A percentile compares a stretch with the other conserved stretches of the same genome.
Evolutionary conservation across 371 early-diverging fungal species (phyloP).

Genomic region (Rhizopus delemar): DNA sequence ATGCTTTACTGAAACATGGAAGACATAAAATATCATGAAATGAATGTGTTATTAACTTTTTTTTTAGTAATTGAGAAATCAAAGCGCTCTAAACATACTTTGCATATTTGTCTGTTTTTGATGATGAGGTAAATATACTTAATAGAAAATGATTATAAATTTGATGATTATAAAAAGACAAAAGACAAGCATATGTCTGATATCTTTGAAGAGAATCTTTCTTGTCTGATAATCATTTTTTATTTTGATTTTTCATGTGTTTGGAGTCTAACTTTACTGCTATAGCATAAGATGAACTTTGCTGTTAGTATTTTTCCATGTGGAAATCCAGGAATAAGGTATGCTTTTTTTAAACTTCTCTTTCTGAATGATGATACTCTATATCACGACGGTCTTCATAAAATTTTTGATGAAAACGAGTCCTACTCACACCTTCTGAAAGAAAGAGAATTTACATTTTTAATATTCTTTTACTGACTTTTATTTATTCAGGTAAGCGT

Average conservation of each 20-base stretch:
- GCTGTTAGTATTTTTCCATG: background rate
- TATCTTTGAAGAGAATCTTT: slow-evolving; percentile 35
- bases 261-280: background rate
- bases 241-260: slow-evolving; percentile 3
- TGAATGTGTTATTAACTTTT: slow-evolving; percentile 1
- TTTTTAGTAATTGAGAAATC: background rate
- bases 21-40: background rate
- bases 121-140: background rate
- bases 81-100: background rate
- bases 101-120: background rate
- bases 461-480: background rate
- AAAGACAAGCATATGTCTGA: slow-evolving; percentile 76
- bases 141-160: slow-evolving; percentile 5
- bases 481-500: background rate
- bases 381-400: slow-evolving; percentile 59
- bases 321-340: background rate
- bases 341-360: background rate
- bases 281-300: background rate
- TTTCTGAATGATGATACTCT: slow-evolving; percentile 32
- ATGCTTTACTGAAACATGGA: slow-evolving; percentile 50
- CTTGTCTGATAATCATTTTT: slow-evolving; percentile 26
- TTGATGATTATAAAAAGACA: slow-evolving; percentile 41
- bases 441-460: slow-evolving; percentile 29
- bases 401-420: slow-evolving; percentile 42
- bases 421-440: slow-evolving; percentile 40